Evolutionary conservation across 345 rosid genomes (phyloP).

Genomic region (Arabidopsis thaliana): TAIR10.1 NC_003076.8:3549501-3550000

Average conservation of each 20-base stretch:
- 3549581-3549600: conserved; percentile 20
- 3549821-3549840: conserved; percentile 15
- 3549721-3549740: conserved; percentile 13
- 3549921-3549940: too few species aligned
- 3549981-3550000: too few species aligned
- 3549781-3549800: conserved; percentile 29
- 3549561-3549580: conserved; percentile 12
- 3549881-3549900: not conserved
- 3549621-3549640: conserved; percentile 2
- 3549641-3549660: conserved; percentile 32
- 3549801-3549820: conserved; percentile 20
- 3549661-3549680: conserved; percentile 17
- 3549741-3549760: conserved; percentile 21
- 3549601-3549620: not conserved
- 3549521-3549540: not conserved
- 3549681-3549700: conserved; percentile 13
- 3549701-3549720: conserved; percentile 30
- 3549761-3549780: conserved; percentile 1
- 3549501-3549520: not conserved
- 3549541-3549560: not conserved
- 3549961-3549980: too few species aligned
- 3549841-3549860: conserved; percentile 21
- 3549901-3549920: too few species aligned
- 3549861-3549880: conserved; percentile 25
- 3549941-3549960: too few species aligned